A percentile compares a stretch with the other conserved stretches of the same genome.
These are phyloP conservation scores for Camillea tinctor DNA, from an alignment of 2,329 filamentous ascomycete species.

Conservation along the genomic window DNA sequence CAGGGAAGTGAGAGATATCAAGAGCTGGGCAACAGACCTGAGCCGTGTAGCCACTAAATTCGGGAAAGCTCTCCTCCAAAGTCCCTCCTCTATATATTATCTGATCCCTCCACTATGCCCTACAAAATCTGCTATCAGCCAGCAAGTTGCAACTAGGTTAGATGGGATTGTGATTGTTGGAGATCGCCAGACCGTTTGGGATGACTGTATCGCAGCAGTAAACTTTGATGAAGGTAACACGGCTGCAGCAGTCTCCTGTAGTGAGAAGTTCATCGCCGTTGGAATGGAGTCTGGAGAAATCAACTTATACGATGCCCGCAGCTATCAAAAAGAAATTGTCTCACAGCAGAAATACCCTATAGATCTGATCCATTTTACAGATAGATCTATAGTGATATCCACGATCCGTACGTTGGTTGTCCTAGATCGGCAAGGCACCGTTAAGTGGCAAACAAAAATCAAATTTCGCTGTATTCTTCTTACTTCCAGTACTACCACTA, in stretches of 20 bases:
- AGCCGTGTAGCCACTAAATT: slow-evolving; percentile 34
- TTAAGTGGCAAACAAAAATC: not conserved
- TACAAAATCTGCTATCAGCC: slow-evolving; percentile 13
- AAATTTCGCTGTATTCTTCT: slow-evolving; percentile 1
- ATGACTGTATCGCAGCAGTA: slow-evolving; percentile 20
- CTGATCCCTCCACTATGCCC: slow-evolving; percentile 38
- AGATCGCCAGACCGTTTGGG: slow-evolving; percentile 12
- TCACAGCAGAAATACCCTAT: not conserved
- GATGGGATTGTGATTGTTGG: slow-evolving; percentile 16
- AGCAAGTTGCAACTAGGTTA: slow-evolving; percentile 10
- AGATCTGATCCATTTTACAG: not conserved
- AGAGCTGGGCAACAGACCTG: slow-evolving; percentile 33
- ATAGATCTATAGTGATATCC: not conserved
- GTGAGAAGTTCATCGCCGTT: not conserved
- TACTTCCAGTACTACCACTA: not conserved
- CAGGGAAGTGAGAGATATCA: slow-evolving; percentile 22
- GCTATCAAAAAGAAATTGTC: not conserved
- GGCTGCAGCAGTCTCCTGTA: no score
- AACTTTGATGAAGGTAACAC: no score
- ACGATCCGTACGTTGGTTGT: not conserved
- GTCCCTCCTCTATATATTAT: slow-evolving; percentile 34
- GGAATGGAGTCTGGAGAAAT: not conserved
- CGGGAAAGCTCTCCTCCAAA: slow-evolving; percentile 23
- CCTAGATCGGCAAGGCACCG: not conserved
- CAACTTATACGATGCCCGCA: not conserved